These are phyloP conservation scores for Penicillium sp. DNA, from an alignment of 2,329 filamentous ascomycete genomes.

Conservation along the genomic window DNA sequence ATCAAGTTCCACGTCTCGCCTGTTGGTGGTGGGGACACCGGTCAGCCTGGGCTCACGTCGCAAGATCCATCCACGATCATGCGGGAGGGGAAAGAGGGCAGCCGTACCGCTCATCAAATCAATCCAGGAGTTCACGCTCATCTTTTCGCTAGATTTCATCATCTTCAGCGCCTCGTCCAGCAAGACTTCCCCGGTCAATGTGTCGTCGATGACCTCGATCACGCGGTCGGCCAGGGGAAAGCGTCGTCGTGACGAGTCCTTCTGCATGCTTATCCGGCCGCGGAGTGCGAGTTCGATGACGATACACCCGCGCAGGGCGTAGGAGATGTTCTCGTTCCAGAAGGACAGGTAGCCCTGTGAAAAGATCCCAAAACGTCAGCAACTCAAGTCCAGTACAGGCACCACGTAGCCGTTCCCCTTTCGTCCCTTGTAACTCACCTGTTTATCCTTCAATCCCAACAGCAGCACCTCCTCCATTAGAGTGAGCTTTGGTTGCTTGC, in stretches of 20 bases:
- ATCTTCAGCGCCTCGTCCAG: conserved; percentile 98
- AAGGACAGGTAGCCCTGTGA: conserved; percentile 91
- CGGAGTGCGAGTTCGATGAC: conserved; percentile 96
- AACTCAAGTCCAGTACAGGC: conserved; percentile 6
- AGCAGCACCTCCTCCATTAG: conserved; percentile 98
- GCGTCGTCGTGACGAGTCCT: conserved; percentile 84
- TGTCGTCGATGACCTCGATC: conserved; percentile 97
- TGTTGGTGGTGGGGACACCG: conserved; percentile 41
- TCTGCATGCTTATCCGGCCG: conserved; percentile 97
- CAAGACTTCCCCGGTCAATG: conserved; percentile 91
- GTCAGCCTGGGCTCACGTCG: conserved; percentile 9
- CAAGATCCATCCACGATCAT: conserved; percentile 4
- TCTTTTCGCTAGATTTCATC: conserved; percentile 99
- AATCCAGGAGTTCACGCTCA: conserved; percentile 99
- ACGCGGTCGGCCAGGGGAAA: conserved; percentile 90
- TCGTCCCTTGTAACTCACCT: conserved; percentile 59
- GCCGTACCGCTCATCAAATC: conserved; percentile 92
- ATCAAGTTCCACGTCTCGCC: conserved; percentile 99
- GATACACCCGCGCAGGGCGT: conserved; percentile 94
- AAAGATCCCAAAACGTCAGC: conserved; percentile 22
- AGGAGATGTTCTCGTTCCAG: conserved; percentile 99
- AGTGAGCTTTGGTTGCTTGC: conserved; percentile 96
- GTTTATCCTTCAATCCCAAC: conserved; percentile 96
- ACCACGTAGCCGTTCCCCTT: conserved; percentile 3
- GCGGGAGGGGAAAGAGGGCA: not conserved